Evolutionary conservation across 2,329 filamentous ascomycete species (phyloP).

Genomic region (Hymenoscyphus scutula): DNA sequence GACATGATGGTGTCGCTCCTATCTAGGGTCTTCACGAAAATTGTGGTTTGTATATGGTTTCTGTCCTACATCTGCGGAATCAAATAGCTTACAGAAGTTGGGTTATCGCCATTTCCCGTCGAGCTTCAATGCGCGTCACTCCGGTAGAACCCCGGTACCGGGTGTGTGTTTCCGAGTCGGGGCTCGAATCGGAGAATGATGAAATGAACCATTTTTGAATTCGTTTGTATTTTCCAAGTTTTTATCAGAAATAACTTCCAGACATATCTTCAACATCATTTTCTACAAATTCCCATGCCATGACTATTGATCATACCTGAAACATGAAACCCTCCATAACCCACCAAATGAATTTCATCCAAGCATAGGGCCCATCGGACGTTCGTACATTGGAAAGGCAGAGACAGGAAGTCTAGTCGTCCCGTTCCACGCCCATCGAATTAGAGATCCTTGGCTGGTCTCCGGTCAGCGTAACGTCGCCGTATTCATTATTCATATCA

Average conservation of each 20-base stretch:
- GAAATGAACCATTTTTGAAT: too few relatives aligned
- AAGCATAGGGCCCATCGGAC: constrained; percentile 7
- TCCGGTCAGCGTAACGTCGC: constrained; percentile 16
- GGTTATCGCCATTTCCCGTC: not conserved
- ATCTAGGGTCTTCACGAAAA: not conserved
- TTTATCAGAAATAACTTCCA: too few relatives aligned
- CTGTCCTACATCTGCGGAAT: not conserved
- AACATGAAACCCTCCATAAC: not conserved
- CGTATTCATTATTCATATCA: constrained; percentile 13
- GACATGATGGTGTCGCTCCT: constrained; percentile 55
- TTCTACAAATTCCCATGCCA: not conserved
- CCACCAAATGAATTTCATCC: not conserved
- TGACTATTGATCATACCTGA: not conserved
- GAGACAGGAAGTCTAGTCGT: constrained; percentile 29
- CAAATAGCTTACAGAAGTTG: not conserved
- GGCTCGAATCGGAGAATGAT: too few relatives aligned
- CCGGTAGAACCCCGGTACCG: not conserved
- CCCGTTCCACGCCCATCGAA: constrained; percentile 33
- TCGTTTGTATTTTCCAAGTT: too few relatives aligned
- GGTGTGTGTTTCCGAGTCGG: not conserved
- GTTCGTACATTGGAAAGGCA: constrained; percentile 24
- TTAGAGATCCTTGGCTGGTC: constrained; percentile 25
- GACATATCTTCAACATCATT: not conserved
- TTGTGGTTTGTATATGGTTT: not conserved
- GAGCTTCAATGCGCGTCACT: not conserved